phyloP scores from a whole-genome alignment of 2,329 filamentous ascomycete genomes.

The Meredithiella fracta region DNA sequence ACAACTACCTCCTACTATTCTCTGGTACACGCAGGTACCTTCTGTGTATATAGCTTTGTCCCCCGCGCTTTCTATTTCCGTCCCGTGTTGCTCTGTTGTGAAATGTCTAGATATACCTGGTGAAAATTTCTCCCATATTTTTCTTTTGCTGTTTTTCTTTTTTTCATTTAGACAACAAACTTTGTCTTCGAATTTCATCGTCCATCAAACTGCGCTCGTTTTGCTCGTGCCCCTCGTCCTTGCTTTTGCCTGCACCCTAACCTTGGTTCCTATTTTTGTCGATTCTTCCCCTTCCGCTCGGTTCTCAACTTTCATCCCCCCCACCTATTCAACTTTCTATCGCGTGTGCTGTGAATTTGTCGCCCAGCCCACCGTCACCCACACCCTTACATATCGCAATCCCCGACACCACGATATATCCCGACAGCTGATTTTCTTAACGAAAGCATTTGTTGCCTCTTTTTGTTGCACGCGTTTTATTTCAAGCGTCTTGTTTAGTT shows the following conservation, averaged over 20 bases:
- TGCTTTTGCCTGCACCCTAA: not conserved
- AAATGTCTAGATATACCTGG: not conserved
- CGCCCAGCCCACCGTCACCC: not conserved
- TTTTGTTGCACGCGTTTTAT: not conserved
- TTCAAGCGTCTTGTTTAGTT: not conserved
- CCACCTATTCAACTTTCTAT: not conserved
- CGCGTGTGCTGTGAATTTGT: not conserved
- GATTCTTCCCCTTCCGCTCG: conserved; percentile 4
- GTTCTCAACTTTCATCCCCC: conserved; percentile 5
- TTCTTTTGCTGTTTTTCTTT: not conserved
- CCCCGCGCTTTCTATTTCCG: not conserved
- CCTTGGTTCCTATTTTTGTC: not conserved
- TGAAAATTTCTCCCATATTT: not conserved
- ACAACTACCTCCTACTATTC: not conserved
- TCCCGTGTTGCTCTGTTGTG: not conserved
- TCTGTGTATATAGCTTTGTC: not conserved
- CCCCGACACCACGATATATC: not conserved
- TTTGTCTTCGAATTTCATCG: not conserved
- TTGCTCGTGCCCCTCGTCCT: not conserved
- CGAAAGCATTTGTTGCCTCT: not conserved
- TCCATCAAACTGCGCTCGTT: not conserved
- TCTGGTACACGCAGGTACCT: not conserved
- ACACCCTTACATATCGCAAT: not conserved
- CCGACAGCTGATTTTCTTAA: not conserved
- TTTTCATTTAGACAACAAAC: not conserved